Evolutionary conservation across 192 early-diverging fungal genomes (phyloP).

Genomic region (Diversispora eburnea): DNA sequence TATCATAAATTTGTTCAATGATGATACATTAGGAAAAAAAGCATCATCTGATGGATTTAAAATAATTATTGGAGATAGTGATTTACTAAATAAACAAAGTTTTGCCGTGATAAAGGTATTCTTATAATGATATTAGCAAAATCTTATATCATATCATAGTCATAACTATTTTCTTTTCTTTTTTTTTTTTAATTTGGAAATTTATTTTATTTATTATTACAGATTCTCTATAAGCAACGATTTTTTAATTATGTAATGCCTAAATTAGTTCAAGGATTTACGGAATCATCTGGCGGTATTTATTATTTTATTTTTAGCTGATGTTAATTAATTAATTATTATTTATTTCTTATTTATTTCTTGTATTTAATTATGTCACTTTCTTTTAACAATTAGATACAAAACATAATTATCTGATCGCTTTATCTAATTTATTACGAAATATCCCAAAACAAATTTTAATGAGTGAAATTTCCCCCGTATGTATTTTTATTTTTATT

Average conservation of each 20-base stretch:
- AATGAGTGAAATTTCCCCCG: constrained; percentile 69
- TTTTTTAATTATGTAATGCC: constrained; percentile 80
- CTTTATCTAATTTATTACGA: constrained; percentile 75
- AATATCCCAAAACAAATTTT: constrained; percentile 82
- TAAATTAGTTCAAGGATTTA: constrained; percentile 57
- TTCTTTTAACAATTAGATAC: constrained; percentile 35
- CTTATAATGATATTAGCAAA: not conserved
- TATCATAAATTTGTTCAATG: constrained; percentile 51
- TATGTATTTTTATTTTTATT: constrained; percentile 39
- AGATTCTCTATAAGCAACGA: constrained; percentile 79
- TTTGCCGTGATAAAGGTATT: constrained; percentile 63
- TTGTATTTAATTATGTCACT: not conserved
- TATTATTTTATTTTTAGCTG: not conserved
- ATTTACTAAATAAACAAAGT: constrained; percentile 65
- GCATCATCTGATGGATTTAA: constrained; percentile 63
- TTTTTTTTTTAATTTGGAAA: not conserved
- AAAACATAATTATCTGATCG: constrained; percentile 73
- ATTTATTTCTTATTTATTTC: no score
- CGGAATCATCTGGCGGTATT: constrained; percentile 38
- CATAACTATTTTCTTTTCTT: not conserved
- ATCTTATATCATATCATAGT: not conserved
- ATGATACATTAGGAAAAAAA: constrained; percentile 38
- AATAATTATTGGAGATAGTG: constrained; percentile 72
- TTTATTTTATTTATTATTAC: constrained; percentile 25
- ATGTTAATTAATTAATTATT: no score